Evolutionary conservation across 1,139 yeast genomes (phyloP), one percentile per base, ranked within the genome.

Genomic region (Starmera stellimalicola): DNA sequence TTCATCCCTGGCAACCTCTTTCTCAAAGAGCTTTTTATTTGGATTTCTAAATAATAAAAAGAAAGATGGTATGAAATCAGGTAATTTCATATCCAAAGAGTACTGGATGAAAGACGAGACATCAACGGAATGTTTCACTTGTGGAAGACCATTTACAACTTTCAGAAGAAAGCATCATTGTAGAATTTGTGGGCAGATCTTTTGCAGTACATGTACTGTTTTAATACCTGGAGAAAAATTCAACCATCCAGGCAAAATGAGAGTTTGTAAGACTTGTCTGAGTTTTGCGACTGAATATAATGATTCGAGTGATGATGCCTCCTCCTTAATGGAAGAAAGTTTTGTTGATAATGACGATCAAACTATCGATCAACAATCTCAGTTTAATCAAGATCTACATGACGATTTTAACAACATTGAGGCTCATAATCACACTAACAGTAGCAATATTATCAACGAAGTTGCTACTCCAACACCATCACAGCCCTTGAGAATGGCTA

Each of bases 91-190:
- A 3, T 77, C 82, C 1, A 70, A 69, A 33, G 83, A 81, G 48
- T 84, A 81, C 51, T 84, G 95, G 95, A 84, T 84, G 94, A 81
- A 83, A 52, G 94, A 84, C 55, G 83, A 84, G 32, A 80, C 81
- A 50, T 91, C 87, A 0, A 70, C 77, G 6, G 91, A 83, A 41
- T 84, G 95, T 50, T 76, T 83, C 41, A 69, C 77, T 25, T 84
- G 95, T 50, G 79, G 80, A 33, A 69, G 74, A 37, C 71, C 76
- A 0, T 84, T 84, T 51, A 73, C 83, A 7, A 68, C 80, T 0
- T 91, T 88, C 57, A 63, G 96, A 51, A 66, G 98, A 44, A 83
- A 84, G 45, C 98, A 91, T 54, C 98, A 91, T 55, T 91, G 98
- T 51, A 64, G 98, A 33, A 77, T 88, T 33, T 91, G 98, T 58